Conservation (phyloP, 352 stramenopile species). For the Pythium aphanidermatum region DNA sequence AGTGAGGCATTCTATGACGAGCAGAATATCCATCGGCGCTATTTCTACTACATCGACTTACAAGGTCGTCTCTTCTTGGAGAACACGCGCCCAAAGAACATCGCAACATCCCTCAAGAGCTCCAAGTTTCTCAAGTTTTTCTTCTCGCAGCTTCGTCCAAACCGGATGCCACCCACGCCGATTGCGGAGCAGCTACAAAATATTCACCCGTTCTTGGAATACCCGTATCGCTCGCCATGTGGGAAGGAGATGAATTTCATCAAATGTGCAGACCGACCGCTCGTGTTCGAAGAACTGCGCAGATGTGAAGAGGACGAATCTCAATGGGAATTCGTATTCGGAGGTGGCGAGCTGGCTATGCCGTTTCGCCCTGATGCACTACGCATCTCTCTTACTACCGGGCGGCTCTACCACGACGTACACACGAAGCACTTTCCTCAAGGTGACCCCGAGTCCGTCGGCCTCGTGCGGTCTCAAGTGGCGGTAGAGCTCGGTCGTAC, state of each 20-base stretch:
- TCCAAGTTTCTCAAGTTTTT: slow-evolving; percentile 81
- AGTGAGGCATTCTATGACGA: slow-evolving; percentile 74
- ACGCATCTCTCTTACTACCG: slow-evolving; percentile 57
- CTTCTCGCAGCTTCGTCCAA: slow-evolving; percentile 58
- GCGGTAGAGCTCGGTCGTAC: slow-evolving; percentile 56
- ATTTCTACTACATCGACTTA: slow-evolving; percentile 85
- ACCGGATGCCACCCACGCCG: slow-evolving; percentile 4
- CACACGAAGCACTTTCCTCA: slow-evolving; percentile 36
- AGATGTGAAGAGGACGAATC: slow-evolving; percentile 13
- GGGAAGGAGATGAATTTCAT: slow-evolving; percentile 86
- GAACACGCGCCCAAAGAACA: slow-evolving; percentile 80
- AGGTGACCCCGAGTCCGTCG: slow-evolving; percentile 29
- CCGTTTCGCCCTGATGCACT: slow-evolving; percentile 48
- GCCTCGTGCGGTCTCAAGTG: slow-evolving; percentile 64
- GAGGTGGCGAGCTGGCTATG: slow-evolving; percentile 46
- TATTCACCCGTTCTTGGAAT: slow-evolving; percentile 47
- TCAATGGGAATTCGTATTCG: slow-evolving; percentile 46
- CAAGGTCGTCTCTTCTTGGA: slow-evolving; percentile 72
- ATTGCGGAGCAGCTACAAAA: slow-evolving; percentile 2
- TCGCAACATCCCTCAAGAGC: slow-evolving; percentile 78
- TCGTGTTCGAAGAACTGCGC: slow-evolving; percentile 67
- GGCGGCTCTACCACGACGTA: slow-evolving; percentile 65
- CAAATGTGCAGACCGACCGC: slow-evolving; percentile 73
- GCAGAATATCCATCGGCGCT: slow-evolving; percentile 49
- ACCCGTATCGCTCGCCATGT: slow-evolving; percentile 65